Evolutionary conservation across 169 alveolate genomes (phyloP).

Genomic region (Perkinsus marinus): DNA sequence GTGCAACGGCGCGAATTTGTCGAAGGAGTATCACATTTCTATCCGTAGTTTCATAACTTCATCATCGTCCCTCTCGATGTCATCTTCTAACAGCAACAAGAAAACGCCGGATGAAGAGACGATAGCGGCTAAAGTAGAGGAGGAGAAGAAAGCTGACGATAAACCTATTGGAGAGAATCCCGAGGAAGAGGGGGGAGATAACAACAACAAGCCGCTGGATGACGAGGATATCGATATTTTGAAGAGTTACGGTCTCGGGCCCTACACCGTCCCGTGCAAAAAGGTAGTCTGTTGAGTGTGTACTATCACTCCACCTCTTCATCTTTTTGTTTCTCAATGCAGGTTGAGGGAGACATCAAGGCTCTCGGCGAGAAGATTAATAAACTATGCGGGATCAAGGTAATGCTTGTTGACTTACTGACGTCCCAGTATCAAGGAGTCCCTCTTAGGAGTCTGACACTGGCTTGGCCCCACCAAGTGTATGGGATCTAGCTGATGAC

Average conservation of each 20-base stretch:
- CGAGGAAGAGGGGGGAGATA: neutral
- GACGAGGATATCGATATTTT: conserved; percentile 31
- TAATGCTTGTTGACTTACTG: neutral
- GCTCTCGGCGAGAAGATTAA: conserved; percentile 39
- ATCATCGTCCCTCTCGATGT: neutral
- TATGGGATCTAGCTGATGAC: conserved; percentile 96
- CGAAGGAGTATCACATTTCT: too few species aligned
- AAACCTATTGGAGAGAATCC: neutral
- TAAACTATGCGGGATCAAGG: conserved; percentile 40
- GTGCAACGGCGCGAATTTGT: too few species aligned
- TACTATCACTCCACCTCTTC: too few species aligned
- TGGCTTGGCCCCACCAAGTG: conserved; percentile 92
- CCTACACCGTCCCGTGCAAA: conserved; percentile 27
- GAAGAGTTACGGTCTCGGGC: conserved; percentile 51
- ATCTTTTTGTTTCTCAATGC: too few species aligned
- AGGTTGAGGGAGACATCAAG: conserved; percentile 47
- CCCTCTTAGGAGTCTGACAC: conserved; percentile 96
- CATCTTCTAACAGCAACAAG: neutral
- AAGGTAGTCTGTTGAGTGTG: neutral
- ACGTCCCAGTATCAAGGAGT: neutral
- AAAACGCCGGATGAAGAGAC: conserved; percentile 1
- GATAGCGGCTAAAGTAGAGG: neutral
- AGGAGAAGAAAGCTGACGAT: neutral
- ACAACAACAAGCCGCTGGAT: conserved; percentile 25
- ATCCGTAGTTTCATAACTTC: conserved; percentile 1